Conservation (phyloP, 768 basidiomycete genomes). For the Kwoniella bestiolae region DNA sequence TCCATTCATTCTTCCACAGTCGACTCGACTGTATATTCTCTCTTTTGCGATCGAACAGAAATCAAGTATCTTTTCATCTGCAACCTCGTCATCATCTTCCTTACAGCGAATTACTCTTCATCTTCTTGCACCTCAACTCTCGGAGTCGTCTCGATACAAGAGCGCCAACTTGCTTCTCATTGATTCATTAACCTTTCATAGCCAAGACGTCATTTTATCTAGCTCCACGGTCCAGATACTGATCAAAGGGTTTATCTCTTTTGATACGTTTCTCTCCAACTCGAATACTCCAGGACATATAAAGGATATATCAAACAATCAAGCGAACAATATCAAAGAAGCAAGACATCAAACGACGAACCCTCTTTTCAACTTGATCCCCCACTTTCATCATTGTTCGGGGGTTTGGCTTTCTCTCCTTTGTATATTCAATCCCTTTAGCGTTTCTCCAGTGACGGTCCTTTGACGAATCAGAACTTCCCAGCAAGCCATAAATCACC, state of each 20-base stretch:
- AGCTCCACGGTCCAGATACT: not conserved
- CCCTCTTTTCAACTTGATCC: too few relatives aligned
- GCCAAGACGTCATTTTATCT: not conserved
- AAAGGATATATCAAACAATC: too few relatives aligned
- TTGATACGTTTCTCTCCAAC: not conserved
- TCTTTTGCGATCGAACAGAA: not conserved
- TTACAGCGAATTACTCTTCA: not conserved
- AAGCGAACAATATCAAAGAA: too few relatives aligned
- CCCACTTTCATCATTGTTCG: not conserved
- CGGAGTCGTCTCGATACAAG: not conserved
- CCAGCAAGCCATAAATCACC: not conserved
- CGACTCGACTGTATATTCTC: too few relatives aligned
- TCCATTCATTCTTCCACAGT: too few relatives aligned
- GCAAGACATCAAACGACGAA: not conserved
- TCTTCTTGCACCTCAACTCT: not conserved
- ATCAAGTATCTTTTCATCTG: not conserved
- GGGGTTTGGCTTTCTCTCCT: not conserved
- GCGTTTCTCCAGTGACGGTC: not conserved
- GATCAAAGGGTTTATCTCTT: not conserved
- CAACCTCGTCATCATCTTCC: not conserved
- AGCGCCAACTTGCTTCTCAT: not conserved
- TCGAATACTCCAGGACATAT: not conserved
- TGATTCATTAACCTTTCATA: not conserved
- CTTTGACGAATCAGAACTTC: not conserved
- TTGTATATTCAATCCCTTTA: not conserved